phyloP scores from a whole-genome alignment of 2,329 filamentous ascomycete species.

The Ophiobolus disseminans region DNA sequence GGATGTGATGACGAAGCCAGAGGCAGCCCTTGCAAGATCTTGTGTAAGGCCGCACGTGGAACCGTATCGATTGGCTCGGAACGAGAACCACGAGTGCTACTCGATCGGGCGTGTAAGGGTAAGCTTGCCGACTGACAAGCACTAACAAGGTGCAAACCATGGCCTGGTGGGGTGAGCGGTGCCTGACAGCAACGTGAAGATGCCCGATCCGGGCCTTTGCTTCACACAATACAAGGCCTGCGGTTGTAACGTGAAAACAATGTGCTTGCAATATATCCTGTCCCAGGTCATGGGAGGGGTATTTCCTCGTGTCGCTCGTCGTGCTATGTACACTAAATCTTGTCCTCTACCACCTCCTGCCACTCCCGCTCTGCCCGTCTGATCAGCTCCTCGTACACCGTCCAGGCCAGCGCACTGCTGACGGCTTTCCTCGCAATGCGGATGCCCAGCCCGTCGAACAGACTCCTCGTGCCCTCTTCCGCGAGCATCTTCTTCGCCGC shows the following conservation, averaged over 20 bases:
- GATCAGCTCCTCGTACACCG: conserved; percentile 92
- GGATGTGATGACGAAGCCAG: conserved; percentile 26
- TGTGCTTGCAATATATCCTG: no score
- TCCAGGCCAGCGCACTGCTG: conserved; percentile 96
- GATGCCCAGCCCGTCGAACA: conserved; percentile 86
- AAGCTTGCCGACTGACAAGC: conserved; percentile 12
- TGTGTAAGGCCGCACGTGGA: conserved; percentile 15
- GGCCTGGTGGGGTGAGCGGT: conserved; percentile 7
- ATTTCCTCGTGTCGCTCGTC: no score
- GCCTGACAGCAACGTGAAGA: conserved; percentile 17
- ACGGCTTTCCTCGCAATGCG: conserved; percentile 90
- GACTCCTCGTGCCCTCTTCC: conserved; percentile 79
- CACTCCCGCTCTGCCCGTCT: conserved; percentile 67
- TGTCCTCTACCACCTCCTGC: conserved; percentile 37
- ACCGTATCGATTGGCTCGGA: conserved; percentile 11
- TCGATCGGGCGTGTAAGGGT: conserved; percentile 13
- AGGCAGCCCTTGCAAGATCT: conserved; percentile 9
- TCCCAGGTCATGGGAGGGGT: no score
- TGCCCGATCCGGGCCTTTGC: conserved; percentile 19
- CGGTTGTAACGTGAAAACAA: no score
- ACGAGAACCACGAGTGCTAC: conserved; percentile 9
- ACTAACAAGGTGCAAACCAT: conserved; percentile 9
- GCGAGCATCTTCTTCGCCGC: conserved; percentile 78
- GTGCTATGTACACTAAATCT: conserved; percentile 18
- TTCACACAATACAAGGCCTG: neutral